Base-by-base conservation (phyloP, 345 rosid species). In the Dipteronia dyeriana region DNA sequence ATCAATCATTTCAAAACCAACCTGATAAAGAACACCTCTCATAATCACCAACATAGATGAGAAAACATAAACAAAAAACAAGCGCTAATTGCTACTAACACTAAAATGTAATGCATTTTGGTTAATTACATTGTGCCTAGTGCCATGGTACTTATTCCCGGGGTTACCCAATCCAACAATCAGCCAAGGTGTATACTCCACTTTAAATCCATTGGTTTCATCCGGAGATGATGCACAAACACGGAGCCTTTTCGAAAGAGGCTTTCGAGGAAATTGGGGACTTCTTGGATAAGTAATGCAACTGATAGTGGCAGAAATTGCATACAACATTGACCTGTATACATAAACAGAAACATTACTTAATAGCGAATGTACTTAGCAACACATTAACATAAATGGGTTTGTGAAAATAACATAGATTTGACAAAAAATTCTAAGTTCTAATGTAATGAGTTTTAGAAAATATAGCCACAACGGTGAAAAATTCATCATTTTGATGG, bases 111-210 rank as follows among this genome's bases (percentile, higher is more conserved):
- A 31, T 16, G 23, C 29, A 53, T 2, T 19, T 20, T 41, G 66
- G 51, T 39, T 26, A 60, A 2, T 84, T 95, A 95, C 98, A 88
- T 92, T 95, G 89, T 95, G 98, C 81, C 98, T 84, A 60, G 98
- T 95, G 79, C 97, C 97, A 68, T 88, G 88, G 86, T 91, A 95
- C 92, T 95, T 95, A 77, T 78, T 92, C 69, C 98, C 98, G 7
- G 98, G 98, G 75, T 95, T 95, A 0, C 98, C 98, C 87, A 92
- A 78, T n/a, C 98, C 98, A 43, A 90, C 97, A 75, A 95, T 81
- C 59, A 92, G 89, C 97, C 98, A 95, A 45, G 97, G 98, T 7
- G 98, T 90, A 56, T 90, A 91, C 79, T 95, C 98, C 65, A 87
- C 75, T 83, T 90, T 86, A 78, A 79, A 82, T 66, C 88, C 82